Percentiles rank a stretch among this genome's conserved stretches.
Evolutionary conservation across 371 early-diverging fungal genomes (phyloP).

Genomic region (Sporodiniella umbellata): DNA sequence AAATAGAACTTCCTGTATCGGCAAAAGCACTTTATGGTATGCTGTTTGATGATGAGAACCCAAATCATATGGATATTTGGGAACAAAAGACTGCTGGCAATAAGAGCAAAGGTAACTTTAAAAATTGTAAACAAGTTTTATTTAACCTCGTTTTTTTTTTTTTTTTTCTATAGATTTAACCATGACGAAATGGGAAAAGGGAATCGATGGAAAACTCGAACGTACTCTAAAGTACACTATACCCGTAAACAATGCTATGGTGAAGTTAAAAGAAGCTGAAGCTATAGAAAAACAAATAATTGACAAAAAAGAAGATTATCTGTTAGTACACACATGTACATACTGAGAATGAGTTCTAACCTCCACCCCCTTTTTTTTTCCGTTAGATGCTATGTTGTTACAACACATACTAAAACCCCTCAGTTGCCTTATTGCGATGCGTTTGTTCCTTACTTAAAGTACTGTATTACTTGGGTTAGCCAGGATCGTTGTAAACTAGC

Average conservation of each 20-base stretch:
- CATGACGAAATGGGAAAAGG: conserved; percentile 31
- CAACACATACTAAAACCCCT: conserved; percentile 44
- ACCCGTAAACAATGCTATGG: conserved; percentile 50
- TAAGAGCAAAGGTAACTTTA: conserved; percentile 39
- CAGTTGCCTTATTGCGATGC: conserved; percentile 60
- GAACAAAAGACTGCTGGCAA: conserved; percentile 40
- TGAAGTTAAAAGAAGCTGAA: conserved; percentile 53
- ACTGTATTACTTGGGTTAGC: conserved; percentile 53
- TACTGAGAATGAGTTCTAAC: conserved; percentile 12
- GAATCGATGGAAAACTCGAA: conserved; percentile 20
- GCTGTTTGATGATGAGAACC: conserved; percentile 50
- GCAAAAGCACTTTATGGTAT: conserved; percentile 62
- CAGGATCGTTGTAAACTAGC: conserved; percentile 42
- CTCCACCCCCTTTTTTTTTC: neutral
- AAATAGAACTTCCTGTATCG: conserved; percentile 53
- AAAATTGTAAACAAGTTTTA: neutral
- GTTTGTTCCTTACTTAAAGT: conserved; percentile 53
- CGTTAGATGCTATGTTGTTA: conserved; percentile 37
- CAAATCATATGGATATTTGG: conserved; percentile 36
- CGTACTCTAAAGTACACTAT: conserved; percentile 44
- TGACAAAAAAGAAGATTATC: conserved; percentile 48
- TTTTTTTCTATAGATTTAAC: conserved; percentile 27
- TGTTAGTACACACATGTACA: conserved; percentile 21
- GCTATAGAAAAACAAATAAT: conserved; percentile 52
- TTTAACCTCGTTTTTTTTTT: neutral